These are phyloP conservation scores for Boletus eberwhitei DNA, from an alignment of 768 basidiomycete species.

Conservation along the genomic window DNA sequence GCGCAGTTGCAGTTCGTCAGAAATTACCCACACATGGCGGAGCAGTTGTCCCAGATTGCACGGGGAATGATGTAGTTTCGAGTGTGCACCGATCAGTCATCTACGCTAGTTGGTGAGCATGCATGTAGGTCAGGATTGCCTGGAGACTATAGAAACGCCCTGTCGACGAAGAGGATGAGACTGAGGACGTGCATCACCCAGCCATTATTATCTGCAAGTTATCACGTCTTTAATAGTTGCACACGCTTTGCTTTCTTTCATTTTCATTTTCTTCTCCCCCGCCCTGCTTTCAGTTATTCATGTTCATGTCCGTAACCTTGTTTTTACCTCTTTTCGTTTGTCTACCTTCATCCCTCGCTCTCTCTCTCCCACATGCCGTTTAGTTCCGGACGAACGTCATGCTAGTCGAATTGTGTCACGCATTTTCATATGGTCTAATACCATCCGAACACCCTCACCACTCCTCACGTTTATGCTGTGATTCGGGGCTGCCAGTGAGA, in stretches of 20 bases:
- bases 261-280: neutral
- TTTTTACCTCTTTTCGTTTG: neutral
- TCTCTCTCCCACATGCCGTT: neutral
- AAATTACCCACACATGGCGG: conserved; percentile 82
- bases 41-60: conserved; percentile 54
- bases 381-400: neutral
- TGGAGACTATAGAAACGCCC: conserved; percentile 14
- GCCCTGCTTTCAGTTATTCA: neutral
- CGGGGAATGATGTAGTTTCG: conserved; percentile 33
- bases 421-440: conserved; percentile 11
- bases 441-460: conserved; percentile 15
- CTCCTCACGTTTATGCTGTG: conserved; percentile 1
- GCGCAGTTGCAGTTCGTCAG: conserved; percentile 81
- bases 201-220: neutral
- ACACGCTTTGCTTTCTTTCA: conserved; percentile 1
- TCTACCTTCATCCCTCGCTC: neutral
- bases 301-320: neutral
- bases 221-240: conserved; percentile 9
- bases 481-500: neutral
- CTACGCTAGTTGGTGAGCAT: conserved; percentile 1
- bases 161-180: conserved; percentile 3
- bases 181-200: neutral
- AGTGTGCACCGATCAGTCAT: neutral
- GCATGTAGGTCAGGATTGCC: conserved; percentile 13
- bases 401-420: conserved; percentile 3